Percentiles rank a stretch among this genome's conserved stretches.
Conservation (phyloP, 306 rosid species). For the Sesbania bispinosa region DNA sequence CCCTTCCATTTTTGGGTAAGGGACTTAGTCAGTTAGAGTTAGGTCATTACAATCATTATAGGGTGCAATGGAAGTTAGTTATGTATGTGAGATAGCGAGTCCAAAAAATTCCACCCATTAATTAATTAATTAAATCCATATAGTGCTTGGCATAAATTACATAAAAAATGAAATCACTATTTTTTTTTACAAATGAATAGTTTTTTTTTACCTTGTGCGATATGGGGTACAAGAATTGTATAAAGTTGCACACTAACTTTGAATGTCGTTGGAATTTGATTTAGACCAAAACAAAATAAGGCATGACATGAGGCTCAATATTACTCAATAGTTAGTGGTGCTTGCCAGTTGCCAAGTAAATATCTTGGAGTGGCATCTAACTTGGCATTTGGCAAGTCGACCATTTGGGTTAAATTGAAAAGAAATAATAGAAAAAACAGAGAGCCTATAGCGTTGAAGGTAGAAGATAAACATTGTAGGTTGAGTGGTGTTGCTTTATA, state of each 20-base stretch:
- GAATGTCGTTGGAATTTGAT: slow-evolving; percentile 5
- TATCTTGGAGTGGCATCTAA: slow-evolving; percentile 29
- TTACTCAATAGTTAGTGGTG: slow-evolving; percentile 22
- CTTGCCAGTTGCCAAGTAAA: slow-evolving; percentile 34
- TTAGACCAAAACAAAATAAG: not conserved
- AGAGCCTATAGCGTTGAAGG: slow-evolving; percentile 27
- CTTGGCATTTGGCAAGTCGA: slow-evolving; percentile 23
- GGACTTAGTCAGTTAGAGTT: not conserved
- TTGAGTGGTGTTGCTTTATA: slow-evolving; percentile 51
- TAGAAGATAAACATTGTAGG: slow-evolving; percentile 47
- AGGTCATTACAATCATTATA: slow-evolving; percentile 2
- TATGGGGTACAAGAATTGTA: not conserved
- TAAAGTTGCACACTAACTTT: not conserved
- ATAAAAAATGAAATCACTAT: not conserved
- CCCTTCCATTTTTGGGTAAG: slow-evolving; percentile 26
- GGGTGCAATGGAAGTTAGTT: not conserved
- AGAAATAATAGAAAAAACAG: not conserved
- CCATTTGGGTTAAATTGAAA: slow-evolving; percentile 32
- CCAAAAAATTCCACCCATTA: not conserved
- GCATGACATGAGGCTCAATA: slow-evolving; percentile 20
- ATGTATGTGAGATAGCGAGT: not conserved
- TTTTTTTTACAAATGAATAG: not conserved
- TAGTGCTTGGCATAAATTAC: not conserved
- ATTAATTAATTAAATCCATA: not conserved
- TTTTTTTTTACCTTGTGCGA: not conserved